A percentile compares a stretch with the other conserved stretches of the same genome.
These are phyloP conservation scores for Acer saccharum DNA, from an alignment of 345 rosid genomes.

Conservation along the genomic window DNA sequence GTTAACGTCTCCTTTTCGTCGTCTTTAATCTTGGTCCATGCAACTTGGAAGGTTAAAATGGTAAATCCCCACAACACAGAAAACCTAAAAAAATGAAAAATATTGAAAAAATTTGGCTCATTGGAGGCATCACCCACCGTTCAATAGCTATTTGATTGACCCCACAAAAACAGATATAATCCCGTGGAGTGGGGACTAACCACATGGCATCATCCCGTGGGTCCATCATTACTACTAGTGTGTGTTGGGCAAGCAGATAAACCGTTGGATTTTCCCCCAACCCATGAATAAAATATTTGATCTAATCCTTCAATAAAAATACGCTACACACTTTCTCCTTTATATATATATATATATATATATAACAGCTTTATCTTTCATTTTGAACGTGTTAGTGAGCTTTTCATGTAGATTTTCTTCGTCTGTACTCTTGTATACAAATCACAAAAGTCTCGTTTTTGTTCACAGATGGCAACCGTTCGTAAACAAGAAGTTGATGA, in stretches of 20 bases:
- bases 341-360: no score
- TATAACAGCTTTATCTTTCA: neutral
- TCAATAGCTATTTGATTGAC: constrained; percentile 12
- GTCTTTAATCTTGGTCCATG: no score
- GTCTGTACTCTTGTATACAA: neutral
- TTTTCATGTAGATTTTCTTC: neutral
- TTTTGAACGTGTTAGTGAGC: neutral
- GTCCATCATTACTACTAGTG: neutral
- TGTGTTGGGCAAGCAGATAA: neutral
- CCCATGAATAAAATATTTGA: constrained; percentile 3
- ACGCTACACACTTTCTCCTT: neutral
- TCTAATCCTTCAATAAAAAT: neutral
- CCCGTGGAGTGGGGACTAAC: constrained; percentile 24
- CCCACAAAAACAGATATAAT: constrained; percentile 27
- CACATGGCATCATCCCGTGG: constrained; percentile 32
- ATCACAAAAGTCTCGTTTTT: neutral
- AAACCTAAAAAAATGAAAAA: neutral
- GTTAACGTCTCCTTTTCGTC: no score
- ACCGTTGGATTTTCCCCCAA: constrained; percentile 30
- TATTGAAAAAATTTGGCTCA: constrained; percentile 13
- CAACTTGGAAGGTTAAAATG: neutral
- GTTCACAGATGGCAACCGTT: neutral
- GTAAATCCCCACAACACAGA: neutral
- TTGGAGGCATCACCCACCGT: constrained; percentile 23
- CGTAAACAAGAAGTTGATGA: constrained; percentile 29